Base-by-base conservation (phyloP, 1,284 basidiomycete species). In the Chalciporus sp. region DNA sequence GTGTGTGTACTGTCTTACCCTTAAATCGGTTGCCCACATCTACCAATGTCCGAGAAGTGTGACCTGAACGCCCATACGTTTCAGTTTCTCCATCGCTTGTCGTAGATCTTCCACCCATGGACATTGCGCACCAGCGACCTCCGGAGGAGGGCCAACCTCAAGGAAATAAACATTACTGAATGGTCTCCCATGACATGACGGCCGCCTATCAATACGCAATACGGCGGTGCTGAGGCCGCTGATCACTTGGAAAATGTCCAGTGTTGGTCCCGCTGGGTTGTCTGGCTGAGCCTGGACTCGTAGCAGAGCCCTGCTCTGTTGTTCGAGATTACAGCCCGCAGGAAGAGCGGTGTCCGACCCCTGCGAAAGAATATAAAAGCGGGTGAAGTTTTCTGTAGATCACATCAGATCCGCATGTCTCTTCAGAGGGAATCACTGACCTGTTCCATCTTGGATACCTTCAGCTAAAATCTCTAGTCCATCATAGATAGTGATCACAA, bases 201-300 rank as follows among this genome's bases (percentile, higher is more conserved):
- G 88, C 52, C 88, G 76, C 43, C 88, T 76, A 62, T 90, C 86
- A 42, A 91, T 76, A 6, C 84, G 80, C n/a, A 69, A 68, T 33
- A 74, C 49, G 12, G 42, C 39, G 4, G 73, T 45, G 29, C 60
- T 52, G 14, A 75, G 61, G n/a, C 47, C 47, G 11, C 48, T 42
- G 23, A 73, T 56, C 12, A 52, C 50, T 44, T 42, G 40, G 11
- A 57, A 42, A 51, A 66, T 49, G 47, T 68, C 49, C 37, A 56
- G 19, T 9, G 12, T 33, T 28, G 51, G 19, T 31, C 49, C 41
- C 35, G 10, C 12, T n/a, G 37, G 17, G 7, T 53, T 43, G 39
- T 27, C 47, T n/a, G 26, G 42, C n/a, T 45, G 45, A 27, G 43
- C 17, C 9, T 55, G 60, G 10, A 81, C 49, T 26, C 79, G 76